phyloP scores from a whole-genome alignment of 2,329 filamentous ascomycete genomes.

The Sclerotinia glacialis region DNA sequence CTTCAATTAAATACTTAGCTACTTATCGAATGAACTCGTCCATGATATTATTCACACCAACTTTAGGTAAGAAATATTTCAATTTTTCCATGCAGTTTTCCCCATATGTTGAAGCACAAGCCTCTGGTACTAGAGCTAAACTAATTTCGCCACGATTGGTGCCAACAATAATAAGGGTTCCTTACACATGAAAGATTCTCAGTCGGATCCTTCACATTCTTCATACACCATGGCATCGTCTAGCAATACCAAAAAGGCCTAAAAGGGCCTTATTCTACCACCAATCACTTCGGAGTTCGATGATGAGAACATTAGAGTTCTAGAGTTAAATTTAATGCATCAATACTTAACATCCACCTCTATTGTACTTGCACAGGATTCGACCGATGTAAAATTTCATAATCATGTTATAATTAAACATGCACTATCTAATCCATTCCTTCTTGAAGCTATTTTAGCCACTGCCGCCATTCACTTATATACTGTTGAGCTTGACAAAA shows the following conservation, averaged over 20 bases:
- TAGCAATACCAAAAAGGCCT: too few species aligned
- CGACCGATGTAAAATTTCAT: neutral
- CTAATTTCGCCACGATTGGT: neutral
- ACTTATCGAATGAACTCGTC: too few species aligned
- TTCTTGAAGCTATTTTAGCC: neutral
- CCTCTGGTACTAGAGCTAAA: neutral
- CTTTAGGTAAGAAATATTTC: too few species aligned
- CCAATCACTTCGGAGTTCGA: neutral
- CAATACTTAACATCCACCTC: slow-evolving; percentile 11
- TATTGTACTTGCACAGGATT: neutral
- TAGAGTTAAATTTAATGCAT: slow-evolving; percentile 2
- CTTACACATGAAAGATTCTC: neutral
- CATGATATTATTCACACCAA: too few species aligned
- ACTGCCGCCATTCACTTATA: slow-evolving; percentile 6
- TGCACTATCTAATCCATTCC: neutral
- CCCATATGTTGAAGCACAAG: neutral
- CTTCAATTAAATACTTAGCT: too few species aligned
- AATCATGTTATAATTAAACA: neutral
- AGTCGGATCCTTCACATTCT: neutral
- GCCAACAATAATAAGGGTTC: neutral
- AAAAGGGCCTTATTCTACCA: too few species aligned
- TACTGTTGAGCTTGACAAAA: neutral
- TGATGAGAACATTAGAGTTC: neutral
- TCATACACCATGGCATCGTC: neutral
- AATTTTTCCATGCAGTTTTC: neutral